Conservation (phyloP, 176 grass and related monocot species). For the Carex myosuroides region DNA sequence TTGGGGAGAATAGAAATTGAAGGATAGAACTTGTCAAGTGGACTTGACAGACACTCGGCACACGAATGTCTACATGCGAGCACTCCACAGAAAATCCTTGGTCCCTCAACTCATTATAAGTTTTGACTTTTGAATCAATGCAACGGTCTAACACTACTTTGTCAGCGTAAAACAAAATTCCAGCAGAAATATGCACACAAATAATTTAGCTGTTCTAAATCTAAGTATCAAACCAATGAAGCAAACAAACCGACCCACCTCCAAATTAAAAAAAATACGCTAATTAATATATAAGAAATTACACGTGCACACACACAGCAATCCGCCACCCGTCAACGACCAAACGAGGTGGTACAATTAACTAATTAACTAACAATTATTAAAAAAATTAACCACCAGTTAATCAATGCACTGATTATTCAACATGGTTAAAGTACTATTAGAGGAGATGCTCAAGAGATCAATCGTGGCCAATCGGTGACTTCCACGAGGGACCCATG, state of each 20-base stretch:
- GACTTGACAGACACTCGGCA: background rate
- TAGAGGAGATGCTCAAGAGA: background rate
- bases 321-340: constrained; percentile 17
- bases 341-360: constrained; percentile 1
- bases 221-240: background rate
- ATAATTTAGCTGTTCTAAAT: background rate
- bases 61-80: background rate
- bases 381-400: background rate
- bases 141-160: constrained; percentile 21
- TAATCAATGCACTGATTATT: constrained; percentile 13
- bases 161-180: background rate
- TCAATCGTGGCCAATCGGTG: background rate
- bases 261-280: background rate
- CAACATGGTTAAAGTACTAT: background rate
- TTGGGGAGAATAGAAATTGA: background rate
- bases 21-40: background rate
- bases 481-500: background rate
- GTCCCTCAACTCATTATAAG: background rate
- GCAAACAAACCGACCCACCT: background rate
- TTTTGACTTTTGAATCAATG: constrained; percentile 16
- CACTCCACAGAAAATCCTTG: background rate
- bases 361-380: background rate
- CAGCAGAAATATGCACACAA: constrained; percentile 1
- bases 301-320: constrained; percentile 7
- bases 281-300: background rate